Evolutionary conservation across 2,329 filamentous ascomycete genomes (phyloP).

Genomic region (Trichophyton mentagrophytes): DNA sequence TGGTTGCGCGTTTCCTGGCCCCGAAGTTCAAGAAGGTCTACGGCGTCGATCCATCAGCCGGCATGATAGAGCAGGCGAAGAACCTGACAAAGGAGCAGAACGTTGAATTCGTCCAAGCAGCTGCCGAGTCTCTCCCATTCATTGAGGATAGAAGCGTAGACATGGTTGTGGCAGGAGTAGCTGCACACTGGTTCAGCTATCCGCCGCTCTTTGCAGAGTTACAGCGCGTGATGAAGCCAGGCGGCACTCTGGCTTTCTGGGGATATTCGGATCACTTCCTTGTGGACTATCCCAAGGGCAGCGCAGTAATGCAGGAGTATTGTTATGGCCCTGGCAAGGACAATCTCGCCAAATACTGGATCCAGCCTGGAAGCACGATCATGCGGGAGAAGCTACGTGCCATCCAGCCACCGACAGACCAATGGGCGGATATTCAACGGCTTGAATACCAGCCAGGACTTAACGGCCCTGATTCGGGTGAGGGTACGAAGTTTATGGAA

Average conservation of each 20-base stretch:
- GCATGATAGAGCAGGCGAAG: conserved; percentile 23
- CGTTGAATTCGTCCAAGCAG: conserved; percentile 39
- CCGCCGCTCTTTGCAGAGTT: conserved; percentile 43
- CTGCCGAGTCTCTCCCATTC: conserved; percentile 44
- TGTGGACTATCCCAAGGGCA: conserved; percentile 41
- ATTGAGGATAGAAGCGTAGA: conserved; percentile 41
- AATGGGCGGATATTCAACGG: conserved; percentile 43
- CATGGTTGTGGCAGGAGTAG: conserved; percentile 40
- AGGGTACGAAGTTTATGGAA: conserved; percentile 40
- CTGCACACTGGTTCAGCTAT: conserved; percentile 57
- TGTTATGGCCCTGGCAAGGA: conserved; percentile 41
- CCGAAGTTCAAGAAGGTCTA: conserved; percentile 40
- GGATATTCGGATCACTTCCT: conserved; percentile 54
- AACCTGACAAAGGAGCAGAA: conserved; percentile 21
- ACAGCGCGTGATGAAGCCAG: conserved; percentile 39
- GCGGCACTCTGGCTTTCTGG: conserved; percentile 52
- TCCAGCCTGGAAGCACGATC: conserved; percentile 42
- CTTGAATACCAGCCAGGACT: conserved; percentile 46
- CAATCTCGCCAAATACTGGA: conserved; percentile 47
- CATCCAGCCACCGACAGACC: conserved; percentile 39
- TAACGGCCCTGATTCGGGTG: conserved; percentile 27
- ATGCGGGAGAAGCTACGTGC: conserved; percentile 41
- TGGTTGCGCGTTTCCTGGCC: conserved; percentile 43
- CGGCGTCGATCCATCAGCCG: conserved; percentile 24
- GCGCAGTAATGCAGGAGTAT: conserved; percentile 42